Conservation (phyloP, 2,329 filamentous ascomycete species). For the Acrodontium crateriforme region DNA sequence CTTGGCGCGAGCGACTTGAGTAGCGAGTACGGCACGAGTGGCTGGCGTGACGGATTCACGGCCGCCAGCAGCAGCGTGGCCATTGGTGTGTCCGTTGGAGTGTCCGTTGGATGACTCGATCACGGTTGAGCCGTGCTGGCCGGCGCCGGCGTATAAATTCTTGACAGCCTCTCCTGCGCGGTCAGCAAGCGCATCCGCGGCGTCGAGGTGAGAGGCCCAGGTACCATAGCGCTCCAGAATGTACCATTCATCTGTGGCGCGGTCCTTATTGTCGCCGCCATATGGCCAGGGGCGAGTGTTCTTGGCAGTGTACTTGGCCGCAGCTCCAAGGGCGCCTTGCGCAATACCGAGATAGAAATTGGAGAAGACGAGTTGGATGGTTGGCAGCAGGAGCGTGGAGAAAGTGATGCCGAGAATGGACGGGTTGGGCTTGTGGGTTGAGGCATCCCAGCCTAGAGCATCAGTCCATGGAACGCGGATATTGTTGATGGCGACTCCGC, state of each 20-base stretch:
- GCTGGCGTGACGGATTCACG: conserved; percentile 35
- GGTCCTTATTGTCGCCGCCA: conserved; percentile 47
- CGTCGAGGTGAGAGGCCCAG: conserved; percentile 47
- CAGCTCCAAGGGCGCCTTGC: conserved; percentile 42
- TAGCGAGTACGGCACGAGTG: conserved; percentile 46
- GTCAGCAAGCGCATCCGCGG: conserved; percentile 45
- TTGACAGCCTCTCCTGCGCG: conserved; percentile 38
- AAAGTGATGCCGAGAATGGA: conserved; percentile 40
- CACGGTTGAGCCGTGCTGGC: conserved; percentile 14
- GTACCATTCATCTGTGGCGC: conserved; percentile 49
- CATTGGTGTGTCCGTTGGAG: conserved; percentile 10
- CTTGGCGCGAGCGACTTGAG: conserved; percentile 49
- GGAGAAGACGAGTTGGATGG: conserved; percentile 51
- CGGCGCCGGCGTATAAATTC: conserved; percentile 29
- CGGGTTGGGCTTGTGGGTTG: conserved; percentile 37
- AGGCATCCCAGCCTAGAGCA: conserved; percentile 46
- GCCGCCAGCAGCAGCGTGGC: conserved; percentile 2
- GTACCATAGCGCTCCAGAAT: conserved; percentile 51
- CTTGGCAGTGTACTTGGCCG: conserved; percentile 42
- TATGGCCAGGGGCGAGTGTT: conserved; percentile 50
- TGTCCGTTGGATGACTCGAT: conserved; percentile 5
- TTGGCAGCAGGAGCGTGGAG: conserved; percentile 44
- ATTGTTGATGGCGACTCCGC: conserved; percentile 46
- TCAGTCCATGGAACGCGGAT: conserved; percentile 45
- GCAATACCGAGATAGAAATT: conserved; percentile 55